A percentile compares a stretch with the other conserved stretches of the same genome.
Conservation (phyloP, 768 basidiomycete species). For the Tylopilus sp. region DNA sequence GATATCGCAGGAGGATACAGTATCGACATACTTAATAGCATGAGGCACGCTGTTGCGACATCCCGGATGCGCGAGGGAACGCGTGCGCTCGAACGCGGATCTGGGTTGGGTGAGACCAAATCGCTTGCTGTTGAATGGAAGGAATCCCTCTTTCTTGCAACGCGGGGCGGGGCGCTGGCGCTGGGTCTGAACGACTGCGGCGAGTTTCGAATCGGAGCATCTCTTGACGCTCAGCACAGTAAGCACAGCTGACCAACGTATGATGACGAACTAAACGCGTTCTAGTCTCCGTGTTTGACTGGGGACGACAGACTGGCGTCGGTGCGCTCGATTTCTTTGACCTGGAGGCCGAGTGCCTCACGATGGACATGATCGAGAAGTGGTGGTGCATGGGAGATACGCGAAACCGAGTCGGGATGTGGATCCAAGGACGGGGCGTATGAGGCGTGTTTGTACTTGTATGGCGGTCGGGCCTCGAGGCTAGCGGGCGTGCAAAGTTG, state of each 20-base stretch:
- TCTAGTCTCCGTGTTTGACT: constrained; percentile 48
- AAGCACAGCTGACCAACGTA: constrained; percentile 23
- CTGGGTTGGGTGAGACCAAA: not conserved
- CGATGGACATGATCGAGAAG: constrained; percentile 66
- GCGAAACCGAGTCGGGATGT: constrained; percentile 63
- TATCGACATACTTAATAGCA: constrained; percentile 69
- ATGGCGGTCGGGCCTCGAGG: not conserved
- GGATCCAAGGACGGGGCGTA: constrained; percentile 63
- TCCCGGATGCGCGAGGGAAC: constrained; percentile 66
- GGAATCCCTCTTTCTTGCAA: constrained; percentile 78
- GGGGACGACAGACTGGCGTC: constrained; percentile 39
- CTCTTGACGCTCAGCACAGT: constrained; percentile 80
- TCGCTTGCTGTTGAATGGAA: constrained; percentile 70
- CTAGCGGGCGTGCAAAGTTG: too few relatives aligned
- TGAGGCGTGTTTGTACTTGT: constrained; percentile 15
- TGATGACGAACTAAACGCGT: not conserved
- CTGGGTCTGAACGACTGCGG: constrained; percentile 57
- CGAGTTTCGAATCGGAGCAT: constrained; percentile 53
- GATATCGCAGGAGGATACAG: constrained; percentile 88
- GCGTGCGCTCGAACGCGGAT: constrained; percentile 26
- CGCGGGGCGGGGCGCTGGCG: constrained; percentile 71
- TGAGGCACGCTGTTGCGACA: constrained; percentile 75
- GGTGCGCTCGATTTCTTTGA: constrained; percentile 75
- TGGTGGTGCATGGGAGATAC: constrained; percentile 87
- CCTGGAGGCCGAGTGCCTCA: constrained; percentile 22